Evolutionary conservation across 495 filamentous ascomycete genomes (phyloP).

Genomic region (Tuber magnatum): DNA sequence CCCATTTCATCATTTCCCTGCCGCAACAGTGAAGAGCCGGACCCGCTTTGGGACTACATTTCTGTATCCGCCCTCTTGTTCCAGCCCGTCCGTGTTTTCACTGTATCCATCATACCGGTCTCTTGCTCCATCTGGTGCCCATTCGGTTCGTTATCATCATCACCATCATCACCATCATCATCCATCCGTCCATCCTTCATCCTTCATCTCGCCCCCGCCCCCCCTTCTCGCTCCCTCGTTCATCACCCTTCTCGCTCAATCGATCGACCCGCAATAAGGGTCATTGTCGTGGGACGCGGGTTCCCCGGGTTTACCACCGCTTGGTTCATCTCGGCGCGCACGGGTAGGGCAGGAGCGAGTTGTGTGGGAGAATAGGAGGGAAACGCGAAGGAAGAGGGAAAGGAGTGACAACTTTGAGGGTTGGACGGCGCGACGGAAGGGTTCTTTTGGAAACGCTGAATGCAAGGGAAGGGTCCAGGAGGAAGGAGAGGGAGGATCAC

Average conservation of each 20-base stretch:
- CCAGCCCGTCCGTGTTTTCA: not conserved
- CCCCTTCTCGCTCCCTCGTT: not conserved
- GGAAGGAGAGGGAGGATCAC: not conserved
- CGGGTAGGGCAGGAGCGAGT: not conserved
- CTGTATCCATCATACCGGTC: not conserved
- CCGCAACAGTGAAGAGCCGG: not conserved
- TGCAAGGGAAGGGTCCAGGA: slow-evolving; percentile 2
- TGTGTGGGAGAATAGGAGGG: not conserved
- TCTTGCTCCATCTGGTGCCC: not conserved
- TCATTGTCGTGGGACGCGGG: not conserved
- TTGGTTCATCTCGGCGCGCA: not conserved
- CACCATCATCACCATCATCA: not conserved
- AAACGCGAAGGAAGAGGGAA: not conserved
- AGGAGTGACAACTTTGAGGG: not conserved
- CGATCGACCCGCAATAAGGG: not conserved
- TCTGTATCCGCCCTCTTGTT: not conserved
- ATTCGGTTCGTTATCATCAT: not conserved
- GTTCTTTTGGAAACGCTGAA: slow-evolving; percentile 25
- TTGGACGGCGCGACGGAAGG: not conserved
- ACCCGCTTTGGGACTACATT: not conserved
- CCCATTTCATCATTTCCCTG: slow-evolving; percentile 1
- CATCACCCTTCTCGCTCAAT: not conserved
- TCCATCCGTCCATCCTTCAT: not conserved
- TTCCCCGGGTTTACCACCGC: not conserved
- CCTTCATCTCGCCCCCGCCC: not conserved